Conservation (phyloP, 164 flowering plant genomes). For the Taxillus chinensis region DNA sequence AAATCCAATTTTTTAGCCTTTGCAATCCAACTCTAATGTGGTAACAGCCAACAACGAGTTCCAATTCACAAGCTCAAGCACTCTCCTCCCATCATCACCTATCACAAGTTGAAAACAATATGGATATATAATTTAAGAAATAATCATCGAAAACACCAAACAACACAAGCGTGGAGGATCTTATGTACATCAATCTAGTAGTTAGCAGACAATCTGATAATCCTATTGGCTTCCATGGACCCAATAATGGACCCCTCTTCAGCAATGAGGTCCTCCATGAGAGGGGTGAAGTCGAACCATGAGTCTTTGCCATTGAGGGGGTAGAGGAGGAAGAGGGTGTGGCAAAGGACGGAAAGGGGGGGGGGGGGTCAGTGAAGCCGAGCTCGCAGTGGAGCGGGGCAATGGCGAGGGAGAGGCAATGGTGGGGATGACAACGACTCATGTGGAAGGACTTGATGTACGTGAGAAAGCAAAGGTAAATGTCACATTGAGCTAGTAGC, state of each 20-base stretch:
- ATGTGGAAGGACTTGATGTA: constrained; percentile 46
- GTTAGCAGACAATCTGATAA: constrained; percentile 76
- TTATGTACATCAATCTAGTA: constrained; percentile 67
- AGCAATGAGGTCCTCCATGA: constrained; percentile 51
- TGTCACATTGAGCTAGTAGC: constrained; percentile 40
- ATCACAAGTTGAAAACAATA: no score
- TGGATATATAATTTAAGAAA: no score
- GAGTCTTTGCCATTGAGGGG: constrained; percentile 54
- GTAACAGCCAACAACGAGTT: constrained; percentile 71
- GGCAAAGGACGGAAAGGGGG: constrained; percentile 34
- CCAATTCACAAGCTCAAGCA: constrained; percentile 75
- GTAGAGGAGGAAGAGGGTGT: constrained; percentile 50
- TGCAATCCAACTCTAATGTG: constrained; percentile 62
- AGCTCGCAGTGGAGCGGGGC: constrained; percentile 73
- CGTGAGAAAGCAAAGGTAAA: constrained; percentile 45
- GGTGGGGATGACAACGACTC: constrained; percentile 56
- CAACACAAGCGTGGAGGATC: constrained; percentile 51
- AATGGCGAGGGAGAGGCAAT: constrained; percentile 53
- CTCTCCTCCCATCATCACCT: constrained; percentile 51
- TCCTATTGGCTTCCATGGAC: constrained; percentile 55
- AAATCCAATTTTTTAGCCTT: constrained; percentile 55
- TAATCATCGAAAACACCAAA: constrained; percentile 89
- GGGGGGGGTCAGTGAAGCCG: constrained; percentile 81
- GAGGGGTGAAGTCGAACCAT: constrained; percentile 71
- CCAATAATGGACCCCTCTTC: constrained; percentile 41